phyloP scores from a whole-genome alignment of 176 grass and related monocot genomes.

The Ensete ventricosum region DNA sequence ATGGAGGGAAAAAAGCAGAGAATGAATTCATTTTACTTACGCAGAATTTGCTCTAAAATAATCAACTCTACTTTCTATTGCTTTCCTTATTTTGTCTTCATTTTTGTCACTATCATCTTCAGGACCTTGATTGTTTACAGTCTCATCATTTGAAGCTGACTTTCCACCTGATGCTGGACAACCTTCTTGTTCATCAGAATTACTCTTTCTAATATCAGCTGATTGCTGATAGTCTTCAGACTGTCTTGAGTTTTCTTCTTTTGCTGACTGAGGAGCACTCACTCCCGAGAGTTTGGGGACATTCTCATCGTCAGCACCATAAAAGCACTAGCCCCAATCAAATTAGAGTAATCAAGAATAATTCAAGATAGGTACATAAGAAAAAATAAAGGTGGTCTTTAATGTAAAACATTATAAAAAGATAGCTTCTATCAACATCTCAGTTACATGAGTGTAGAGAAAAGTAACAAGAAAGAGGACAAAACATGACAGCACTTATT shows the following conservation, averaged over 20 bases:
- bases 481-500: not conserved
- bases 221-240: conserved; percentile 31
- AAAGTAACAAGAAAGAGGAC: not conserved
- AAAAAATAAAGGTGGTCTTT: not conserved
- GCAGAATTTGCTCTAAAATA: conserved; percentile 73
- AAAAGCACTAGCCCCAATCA: conserved; percentile 43
- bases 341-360: conserved; percentile 14
- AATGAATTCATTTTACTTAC: conserved; percentile 42
- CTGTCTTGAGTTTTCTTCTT: conserved; percentile 25
- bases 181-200: conserved; percentile 26
- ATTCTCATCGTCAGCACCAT: conserved; percentile 49
- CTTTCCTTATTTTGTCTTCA: conserved; percentile 63
- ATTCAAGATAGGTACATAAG: not conserved
- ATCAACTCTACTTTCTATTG: conserved; percentile 49
- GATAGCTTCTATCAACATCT: not conserved
- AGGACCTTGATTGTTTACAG: conserved; percentile 27
- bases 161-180: conserved; percentile 16
- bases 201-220: conserved; percentile 27
- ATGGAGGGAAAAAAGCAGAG: not conserved
- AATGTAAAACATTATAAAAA: not conserved
- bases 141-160: conserved; percentile 18
- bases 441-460: not conserved
- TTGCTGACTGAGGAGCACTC: conserved; percentile 33
- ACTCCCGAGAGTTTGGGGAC: conserved; percentile 30
- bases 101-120: conserved; percentile 30